Percentiles rank a stretch among this genome's conserved stretches.
These are phyloP conservation scores for Pythium chondricola DNA, from an alignment of 352 stramenopile species.

Conservation along the genomic window DNA sequence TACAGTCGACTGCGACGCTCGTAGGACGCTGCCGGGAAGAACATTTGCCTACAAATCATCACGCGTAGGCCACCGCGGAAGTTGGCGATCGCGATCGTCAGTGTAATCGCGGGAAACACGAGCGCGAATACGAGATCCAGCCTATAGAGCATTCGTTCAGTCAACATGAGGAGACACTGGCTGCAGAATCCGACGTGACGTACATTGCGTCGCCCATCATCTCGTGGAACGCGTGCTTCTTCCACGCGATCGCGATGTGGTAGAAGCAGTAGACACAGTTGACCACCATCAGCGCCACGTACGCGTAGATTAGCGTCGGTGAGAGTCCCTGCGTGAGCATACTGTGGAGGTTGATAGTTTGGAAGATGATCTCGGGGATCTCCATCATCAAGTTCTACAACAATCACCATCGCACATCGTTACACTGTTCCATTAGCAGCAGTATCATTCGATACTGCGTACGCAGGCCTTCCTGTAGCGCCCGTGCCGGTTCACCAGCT, in stretches of 20 bases:
- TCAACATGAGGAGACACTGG: background rate
- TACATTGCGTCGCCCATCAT: constrained; percentile 36
- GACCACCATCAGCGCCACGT: constrained; percentile 29
- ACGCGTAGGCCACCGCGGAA: constrained; percentile 30
- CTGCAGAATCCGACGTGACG: background rate
- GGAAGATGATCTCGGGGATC: constrained; percentile 8
- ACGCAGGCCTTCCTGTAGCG: constrained; percentile 41
- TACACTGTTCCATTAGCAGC: too few species aligned
- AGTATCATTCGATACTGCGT: too few species aligned
- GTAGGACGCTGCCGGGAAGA: constrained; percentile 27
- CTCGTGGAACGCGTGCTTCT: constrained; percentile 20
- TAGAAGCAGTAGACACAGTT: constrained; percentile 34
- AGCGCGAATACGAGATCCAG: constrained; percentile 32
- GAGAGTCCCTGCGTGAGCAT: constrained; percentile 25
- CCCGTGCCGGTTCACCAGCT: constrained; percentile 25
- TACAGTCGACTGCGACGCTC: constrained; percentile 31
- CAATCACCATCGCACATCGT: too few species aligned
- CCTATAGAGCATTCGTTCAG: too few species aligned
- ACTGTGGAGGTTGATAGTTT: constrained; percentile 30
- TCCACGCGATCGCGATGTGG: constrained; percentile 28
- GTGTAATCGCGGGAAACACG: constrained; percentile 26
- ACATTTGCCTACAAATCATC: constrained; percentile 30
- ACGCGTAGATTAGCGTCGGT: constrained; percentile 19
- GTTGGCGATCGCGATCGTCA: constrained; percentile 18
- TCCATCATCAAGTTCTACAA: constrained; percentile 5